Evolutionary conservation across 2,329 filamentous ascomycete species (phyloP).

Genomic region (Cladosporium sp.): DNA sequence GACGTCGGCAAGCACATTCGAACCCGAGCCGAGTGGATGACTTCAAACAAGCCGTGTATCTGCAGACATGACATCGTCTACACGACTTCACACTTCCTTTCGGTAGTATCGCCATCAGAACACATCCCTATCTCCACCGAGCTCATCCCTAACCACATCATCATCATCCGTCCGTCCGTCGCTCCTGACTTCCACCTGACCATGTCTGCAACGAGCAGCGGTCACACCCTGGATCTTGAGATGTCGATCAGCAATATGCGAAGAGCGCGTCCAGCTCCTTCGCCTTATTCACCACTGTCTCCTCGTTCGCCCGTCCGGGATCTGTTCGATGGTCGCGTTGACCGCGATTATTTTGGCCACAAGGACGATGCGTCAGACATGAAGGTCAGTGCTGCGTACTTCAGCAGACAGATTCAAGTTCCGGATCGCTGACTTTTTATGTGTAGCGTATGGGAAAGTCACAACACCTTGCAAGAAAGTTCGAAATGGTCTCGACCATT

Average conservation of each 20-base stretch:
- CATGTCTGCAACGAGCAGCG: neutral
- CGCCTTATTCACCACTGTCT: neutral
- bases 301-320: neutral
- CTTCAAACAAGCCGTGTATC: neutral
- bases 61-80: neutral
- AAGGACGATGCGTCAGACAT: neutral
- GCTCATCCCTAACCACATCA: neutral
- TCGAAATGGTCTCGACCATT: slow-evolving; percentile 4
- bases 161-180: too few relatives aligned
- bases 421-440: neutral
- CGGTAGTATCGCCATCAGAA: neutral
- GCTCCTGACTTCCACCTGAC: neutral
- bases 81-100: neutral
- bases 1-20: neutral
- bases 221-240: neutral
- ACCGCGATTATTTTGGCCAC: neutral
- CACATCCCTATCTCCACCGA: neutral
- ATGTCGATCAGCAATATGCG: neutral
- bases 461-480: slow-evolving; percentile 7
- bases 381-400: neutral
- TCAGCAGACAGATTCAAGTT: too few relatives aligned
- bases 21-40: neutral
- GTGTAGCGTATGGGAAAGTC: slow-evolving; percentile 8
- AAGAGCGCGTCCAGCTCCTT: neutral
- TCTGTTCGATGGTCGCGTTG: neutral